phyloP scores from a whole-genome alignment of 495 filamentous ascomycete genomes.

The Talaromyces trachyspermus region DNA sequence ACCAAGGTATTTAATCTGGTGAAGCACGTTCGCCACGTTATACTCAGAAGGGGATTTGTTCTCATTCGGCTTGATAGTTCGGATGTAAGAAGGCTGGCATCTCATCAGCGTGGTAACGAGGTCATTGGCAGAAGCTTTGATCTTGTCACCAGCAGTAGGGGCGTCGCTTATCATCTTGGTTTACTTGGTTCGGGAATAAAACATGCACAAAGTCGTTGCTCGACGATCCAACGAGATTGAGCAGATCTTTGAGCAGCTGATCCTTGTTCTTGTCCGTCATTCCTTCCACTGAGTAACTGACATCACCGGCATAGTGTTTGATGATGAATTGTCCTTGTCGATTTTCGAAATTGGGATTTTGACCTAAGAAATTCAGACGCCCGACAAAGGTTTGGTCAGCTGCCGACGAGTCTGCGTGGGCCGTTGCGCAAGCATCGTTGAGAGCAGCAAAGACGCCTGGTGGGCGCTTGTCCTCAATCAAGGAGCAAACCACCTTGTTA shows the following conservation, averaged over 20 bases:
- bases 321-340: constrained; percentile 95
- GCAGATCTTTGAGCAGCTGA: constrained; percentile 85
- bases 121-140: constrained; percentile 92
- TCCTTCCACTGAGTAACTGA: constrained; percentile 87
- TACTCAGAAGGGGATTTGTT: constrained; percentile 94
- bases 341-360: constrained; percentile 84
- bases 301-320: constrained; percentile 98
- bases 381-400: constrained; percentile 95
- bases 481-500: constrained; percentile 96
- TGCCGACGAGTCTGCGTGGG: constrained; percentile 87
- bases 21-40: constrained; percentile 81
- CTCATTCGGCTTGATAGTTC: constrained; percentile 99
- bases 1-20: constrained; percentile 99
- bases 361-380: constrained; percentile 76
- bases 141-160: constrained; percentile 97
- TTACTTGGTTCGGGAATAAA: constrained; percentile 87
- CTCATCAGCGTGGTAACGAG: constrained; percentile 96
- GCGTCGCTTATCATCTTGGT: constrained; percentile 89
- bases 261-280: constrained; percentile 99
- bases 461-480: constrained; percentile 89
- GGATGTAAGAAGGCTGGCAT: constrained; percentile 91
- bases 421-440: constrained; percentile 96
- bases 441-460: constrained; percentile 92
- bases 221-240: constrained; percentile 79
- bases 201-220: constrained; percentile 77